Base-by-base conservation (phyloP, 306 rosid genomes). In the Carpinus viminea region DNA sequence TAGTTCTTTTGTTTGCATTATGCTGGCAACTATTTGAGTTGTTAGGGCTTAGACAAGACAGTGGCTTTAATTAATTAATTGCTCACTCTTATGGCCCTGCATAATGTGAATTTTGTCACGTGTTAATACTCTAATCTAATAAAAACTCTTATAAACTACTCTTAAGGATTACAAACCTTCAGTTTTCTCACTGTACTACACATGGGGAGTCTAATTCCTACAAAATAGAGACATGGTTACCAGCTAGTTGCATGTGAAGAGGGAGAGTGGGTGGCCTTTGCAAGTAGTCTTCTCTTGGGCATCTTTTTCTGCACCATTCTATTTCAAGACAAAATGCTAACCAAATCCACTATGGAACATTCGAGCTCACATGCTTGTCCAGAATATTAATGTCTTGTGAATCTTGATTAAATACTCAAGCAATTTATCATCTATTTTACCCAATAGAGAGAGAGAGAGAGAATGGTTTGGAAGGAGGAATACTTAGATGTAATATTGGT, bases 401-500 rank as follows among this genome's bases (percentile, higher is more conserved):
- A 12, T 60, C 66, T 12, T 26, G 36, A 26, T 21, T 11, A 60
- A 28, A 26, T 31, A 26, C 18, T 60, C 11, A 26, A 31, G 17
- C 38, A 5, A 28, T 62, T 31, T 28, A 62, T 62, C 69, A 62
- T 62, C 45, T 28, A 62, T 62, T 15, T 38, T 34, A 28, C 69
- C 41, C 8, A 5, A 7, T 11, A 9, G 13, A 1, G 28, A 11
- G 34, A 11, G 65, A 59, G 57, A 53, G 20, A 53, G 57, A 53
- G 59, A 53, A 31, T 62, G 69, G 69, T 13, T 31, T 62, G 69
- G 69, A 62, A 61, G 68, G 8, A 62, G 69, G 69, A 34, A 31
- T 31, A 62, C 45, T 62, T 31, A 5, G 69, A 31, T 62, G 4
- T 62, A 31, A 12, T 62, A 45, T 62, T 62, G 69, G 69, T 62